Percentiles rank a stretch among this genome's conserved stretches.
phyloP scores from a whole-genome alignment of 139 green algal genomes.

The Chlamydomonas sphaeroides region DNA sequence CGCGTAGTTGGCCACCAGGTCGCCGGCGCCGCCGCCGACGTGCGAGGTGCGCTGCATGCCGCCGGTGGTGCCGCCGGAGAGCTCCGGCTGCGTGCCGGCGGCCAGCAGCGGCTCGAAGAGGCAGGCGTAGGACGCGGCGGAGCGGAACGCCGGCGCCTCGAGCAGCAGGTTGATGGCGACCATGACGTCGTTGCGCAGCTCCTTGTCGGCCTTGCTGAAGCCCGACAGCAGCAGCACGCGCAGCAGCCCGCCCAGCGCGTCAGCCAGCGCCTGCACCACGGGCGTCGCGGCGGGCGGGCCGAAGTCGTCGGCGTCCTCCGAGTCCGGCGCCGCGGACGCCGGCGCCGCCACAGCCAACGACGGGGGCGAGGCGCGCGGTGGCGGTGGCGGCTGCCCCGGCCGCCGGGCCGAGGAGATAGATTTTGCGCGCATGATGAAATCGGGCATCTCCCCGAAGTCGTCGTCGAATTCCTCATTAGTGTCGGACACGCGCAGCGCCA shows the following conservation, averaged over 20 bases:
- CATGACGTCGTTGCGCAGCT: slow-evolving; percentile 63
- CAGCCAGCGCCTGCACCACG: slow-evolving; percentile 30
- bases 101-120: slow-evolving; percentile 46
- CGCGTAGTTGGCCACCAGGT: slow-evolving; percentile 32
- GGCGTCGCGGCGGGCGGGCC: not conserved
- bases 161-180: slow-evolving; percentile 53
- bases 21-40: not conserved
- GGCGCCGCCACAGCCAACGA: too few species aligned
- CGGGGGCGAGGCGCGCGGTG: too few species aligned
- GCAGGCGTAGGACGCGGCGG: slow-evolving; percentile 6
- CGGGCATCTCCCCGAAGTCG: too few species aligned
- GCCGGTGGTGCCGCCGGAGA: too few species aligned
- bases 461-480: not conserved
- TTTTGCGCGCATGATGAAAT: too few species aligned
- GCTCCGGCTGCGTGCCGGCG: slow-evolving; percentile 51
- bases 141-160: slow-evolving; percentile 17
- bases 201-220: slow-evolving; percentile 55
- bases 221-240: slow-evolving; percentile 29
- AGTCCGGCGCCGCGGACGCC: too few species aligned
- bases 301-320: not conserved
- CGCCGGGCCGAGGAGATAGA: too few species aligned
- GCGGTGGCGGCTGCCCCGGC: too few species aligned
- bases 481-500: not conserved
- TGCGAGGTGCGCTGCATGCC: too few species aligned
- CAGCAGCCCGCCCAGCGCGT: slow-evolving; percentile 42